These are phyloP conservation scores for Geosmithia flava DNA, from an alignment of 2,329 filamentous ascomycete species.

Conservation along the genomic window DNA sequence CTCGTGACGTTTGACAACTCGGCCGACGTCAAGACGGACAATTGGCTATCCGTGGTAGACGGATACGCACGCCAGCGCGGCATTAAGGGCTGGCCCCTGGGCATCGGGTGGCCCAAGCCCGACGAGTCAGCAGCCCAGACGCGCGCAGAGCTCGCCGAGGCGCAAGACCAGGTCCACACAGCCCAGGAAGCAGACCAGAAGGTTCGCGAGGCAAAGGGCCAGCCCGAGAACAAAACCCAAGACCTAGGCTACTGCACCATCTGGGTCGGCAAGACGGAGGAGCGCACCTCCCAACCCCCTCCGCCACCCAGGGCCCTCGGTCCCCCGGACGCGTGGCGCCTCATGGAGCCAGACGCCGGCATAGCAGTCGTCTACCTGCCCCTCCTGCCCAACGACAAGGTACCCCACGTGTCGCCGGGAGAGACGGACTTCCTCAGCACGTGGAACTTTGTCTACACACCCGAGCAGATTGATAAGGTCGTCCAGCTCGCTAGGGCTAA, in stretches of 20 bases:
- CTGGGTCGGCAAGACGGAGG: conserved; percentile 80
- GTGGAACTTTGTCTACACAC: conserved; percentile 96
- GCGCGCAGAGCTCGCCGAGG: conserved; percentile 49
- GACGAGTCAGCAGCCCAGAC: conserved; percentile 46
- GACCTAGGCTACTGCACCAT: conserved; percentile 85
- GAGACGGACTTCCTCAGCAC: conserved; percentile 81
- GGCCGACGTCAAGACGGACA: conserved; percentile 84
- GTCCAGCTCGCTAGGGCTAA: conserved; percentile 76
- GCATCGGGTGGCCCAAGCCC: conserved; percentile 78
- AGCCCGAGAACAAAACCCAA: conserved; percentile 17
- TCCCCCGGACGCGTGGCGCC: conserved; percentile 53
- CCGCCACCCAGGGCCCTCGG: conserved; percentile 41
- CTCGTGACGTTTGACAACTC: conserved; percentile 90
- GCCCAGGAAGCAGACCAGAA: conserved; percentile 49
- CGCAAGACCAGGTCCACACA: conserved; percentile 52
- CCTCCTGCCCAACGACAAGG: conserved; percentile 69
- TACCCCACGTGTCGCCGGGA: conserved; percentile 71
- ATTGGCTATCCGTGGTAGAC: conserved; percentile 91
- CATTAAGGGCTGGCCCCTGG: conserved; percentile 88
- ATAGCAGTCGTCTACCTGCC: conserved; percentile 87
- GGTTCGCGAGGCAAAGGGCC: conserved; percentile 42
- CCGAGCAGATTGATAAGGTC: conserved; percentile 77
- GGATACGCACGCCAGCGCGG: conserved; percentile 84
- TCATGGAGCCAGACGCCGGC: conserved; percentile 64
- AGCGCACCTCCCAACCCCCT: conserved; percentile 48